phyloP scores from a whole-genome alignment of 345 rosid genomes.

The Mangifera indica region DNA sequence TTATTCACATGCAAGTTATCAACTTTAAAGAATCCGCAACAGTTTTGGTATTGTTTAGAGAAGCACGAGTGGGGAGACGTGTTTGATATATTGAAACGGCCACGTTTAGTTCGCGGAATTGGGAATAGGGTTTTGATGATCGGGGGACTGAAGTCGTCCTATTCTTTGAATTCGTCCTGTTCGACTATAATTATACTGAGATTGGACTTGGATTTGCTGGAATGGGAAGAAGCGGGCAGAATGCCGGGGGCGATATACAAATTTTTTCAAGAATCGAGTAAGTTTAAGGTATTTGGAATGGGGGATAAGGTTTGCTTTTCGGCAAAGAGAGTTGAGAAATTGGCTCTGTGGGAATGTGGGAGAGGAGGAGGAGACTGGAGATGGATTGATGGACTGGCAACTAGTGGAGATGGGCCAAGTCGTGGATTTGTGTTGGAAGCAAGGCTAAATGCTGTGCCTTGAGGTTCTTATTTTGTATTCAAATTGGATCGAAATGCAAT shows the following conservation, averaged over 20 bases:
- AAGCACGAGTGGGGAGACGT: slow-evolving; percentile 85
- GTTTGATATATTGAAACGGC: slow-evolving; percentile 76
- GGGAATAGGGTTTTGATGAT: slow-evolving; percentile 67
- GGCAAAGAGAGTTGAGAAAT: slow-evolving; percentile 61
- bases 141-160: slow-evolving; percentile 73
- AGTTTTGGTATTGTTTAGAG: slow-evolving; percentile 70
- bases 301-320: slow-evolving; percentile 82
- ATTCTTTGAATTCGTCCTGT: slow-evolving; percentile 68
- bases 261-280: slow-evolving; percentile 66
- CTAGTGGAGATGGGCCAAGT: slow-evolving; percentile 58
- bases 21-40: slow-evolving; percentile 36
- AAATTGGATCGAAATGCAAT: not conserved
- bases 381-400: slow-evolving; percentile 79
- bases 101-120: slow-evolving; percentile 62
- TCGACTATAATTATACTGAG: slow-evolving; percentile 74
- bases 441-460: slow-evolving; percentile 50
- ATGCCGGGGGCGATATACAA: slow-evolving; percentile 82
- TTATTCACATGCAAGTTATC: slow-evolving; percentile 56
- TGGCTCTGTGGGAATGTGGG: slow-evolving; percentile 75
- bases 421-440: slow-evolving; percentile 81
- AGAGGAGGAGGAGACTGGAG: slow-evolving; percentile 51
- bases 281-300: slow-evolving; percentile 88
- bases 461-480: slow-evolving; percentile 18
- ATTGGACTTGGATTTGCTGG: slow-evolving; percentile 71
- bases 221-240: slow-evolving; percentile 89